Percentiles rank a stretch among this genome's conserved stretches.
phyloP scores from a whole-genome alignment of 345 rosid genomes.

The Sisymbrium altissimum region DNA sequence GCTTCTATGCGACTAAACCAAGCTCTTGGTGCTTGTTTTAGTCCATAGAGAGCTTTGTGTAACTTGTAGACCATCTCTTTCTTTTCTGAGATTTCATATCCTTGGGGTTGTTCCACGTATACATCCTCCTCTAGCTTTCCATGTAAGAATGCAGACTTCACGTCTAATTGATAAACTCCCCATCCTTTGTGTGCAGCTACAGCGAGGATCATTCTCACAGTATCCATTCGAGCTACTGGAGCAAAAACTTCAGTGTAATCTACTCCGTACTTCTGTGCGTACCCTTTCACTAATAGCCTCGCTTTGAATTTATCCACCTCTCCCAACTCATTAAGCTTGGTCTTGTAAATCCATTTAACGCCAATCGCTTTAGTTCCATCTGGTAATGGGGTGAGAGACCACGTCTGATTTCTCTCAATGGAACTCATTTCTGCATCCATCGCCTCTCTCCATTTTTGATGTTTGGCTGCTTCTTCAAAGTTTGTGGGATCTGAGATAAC shows the following conservation, averaged over 20 bases:
- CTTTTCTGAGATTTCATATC: too few species aligned
- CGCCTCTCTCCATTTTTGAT: background rate
- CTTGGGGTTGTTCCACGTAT: too few species aligned
- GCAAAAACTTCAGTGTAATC: background rate
- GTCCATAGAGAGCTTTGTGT: too few species aligned
- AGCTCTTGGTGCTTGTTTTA: too few species aligned
- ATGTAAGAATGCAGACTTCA: background rate
- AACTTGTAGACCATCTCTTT: too few species aligned
- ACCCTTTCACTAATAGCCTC: background rate
- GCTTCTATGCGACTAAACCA: too few species aligned
- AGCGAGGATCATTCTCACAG: background rate
- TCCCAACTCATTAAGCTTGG: background rate
- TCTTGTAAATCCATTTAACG: background rate
- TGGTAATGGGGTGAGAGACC: background rate
- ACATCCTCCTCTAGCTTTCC: too few species aligned
- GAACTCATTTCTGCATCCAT: background rate
- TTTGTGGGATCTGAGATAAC: background rate
- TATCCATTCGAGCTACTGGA: background rate
- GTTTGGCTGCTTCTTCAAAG: rapidly evolving
- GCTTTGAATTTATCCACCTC: background rate
- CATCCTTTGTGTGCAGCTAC: background rate
- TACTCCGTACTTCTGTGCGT: background rate
- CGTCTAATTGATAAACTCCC: background rate
- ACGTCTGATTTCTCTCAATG: background rate
- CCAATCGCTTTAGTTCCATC: background rate